These are phyloP conservation scores for Raphanus hybrid DNA, from an alignment of 441 rosid genomes.

Conservation along the genomic window DNA sequence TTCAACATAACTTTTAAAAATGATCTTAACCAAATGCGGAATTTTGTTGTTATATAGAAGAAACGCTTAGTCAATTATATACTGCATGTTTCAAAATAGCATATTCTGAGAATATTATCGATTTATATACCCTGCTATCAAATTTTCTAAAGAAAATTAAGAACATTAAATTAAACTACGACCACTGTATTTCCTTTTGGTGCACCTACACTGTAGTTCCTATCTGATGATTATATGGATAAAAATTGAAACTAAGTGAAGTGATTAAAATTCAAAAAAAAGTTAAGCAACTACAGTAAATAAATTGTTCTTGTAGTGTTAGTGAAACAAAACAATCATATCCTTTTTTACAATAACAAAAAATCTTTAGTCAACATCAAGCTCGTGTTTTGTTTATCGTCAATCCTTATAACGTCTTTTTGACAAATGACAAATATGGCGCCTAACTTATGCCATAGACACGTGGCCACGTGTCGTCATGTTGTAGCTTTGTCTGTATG, in stretches of 20 bases:
- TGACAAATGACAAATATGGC: slow-evolving; percentile 35
- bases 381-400: slow-evolving; percentile 8
- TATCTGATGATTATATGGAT: neutral
- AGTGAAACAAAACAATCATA: neutral
- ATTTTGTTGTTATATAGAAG: neutral
- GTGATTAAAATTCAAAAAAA: too few relatives aligned
- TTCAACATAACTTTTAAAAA: neutral
- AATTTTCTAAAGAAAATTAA: neutral
- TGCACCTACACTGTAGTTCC: too few relatives aligned
- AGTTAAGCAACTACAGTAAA: neutral
- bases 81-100: slow-evolving; percentile 19
- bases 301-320: neutral
- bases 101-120: slow-evolving; percentile 15
- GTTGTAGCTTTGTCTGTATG: slow-evolving; percentile 35
- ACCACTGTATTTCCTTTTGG: neutral
- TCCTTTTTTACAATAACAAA: neutral
- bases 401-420: slow-evolving; percentile 37
- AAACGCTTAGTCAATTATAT: slow-evolving; percentile 1
- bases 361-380: slow-evolving; percentile 38
- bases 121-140: neutral
- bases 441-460: slow-evolving; percentile 43
- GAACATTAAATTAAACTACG: neutral
- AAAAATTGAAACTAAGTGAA: slow-evolving; percentile 2
- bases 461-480: slow-evolving; percentile 42
- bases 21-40: neutral